Base-by-base conservation (phyloP, 345 rosid genomes). In the Kandelia obovata region DNA sequence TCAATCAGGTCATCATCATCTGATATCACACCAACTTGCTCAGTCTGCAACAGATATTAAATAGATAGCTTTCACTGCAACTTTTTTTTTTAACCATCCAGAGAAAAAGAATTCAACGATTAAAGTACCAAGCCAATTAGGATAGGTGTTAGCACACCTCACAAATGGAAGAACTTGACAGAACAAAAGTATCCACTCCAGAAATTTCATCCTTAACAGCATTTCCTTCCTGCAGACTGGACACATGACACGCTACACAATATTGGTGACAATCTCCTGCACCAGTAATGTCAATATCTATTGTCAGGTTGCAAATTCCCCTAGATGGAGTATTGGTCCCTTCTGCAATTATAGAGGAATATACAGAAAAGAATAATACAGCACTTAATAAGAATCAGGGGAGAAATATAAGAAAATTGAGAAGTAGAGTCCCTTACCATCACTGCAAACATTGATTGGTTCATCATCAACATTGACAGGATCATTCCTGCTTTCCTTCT, bases 11-110 rank as follows among this genome's bases (percentile, higher is more conserved):
- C 77, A 58, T 77, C 74, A 31, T 75, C 77, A 68, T 75, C 77
- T 26, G 66, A 75, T 62, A 68, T 64, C n/a, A 49, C 31, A 59
- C 27, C 70, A 51, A 62, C 64, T 61, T 47, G 52, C 67, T 67
- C 69, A 61, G 71, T 71, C 83, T 83, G 83, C 73, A 73, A 78
- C 67, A 69, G 27, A 75, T 27, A 71, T 60, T 61, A 62, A 68
- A 68, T 53, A 25, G 79, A 46, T 34, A 72, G 56, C 69, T 30
- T 68, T 20, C 28, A 39, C 23, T 13, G n/a, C 8, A 61, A 1
- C 28, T 11, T 17, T 49, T 6, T 64, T 64, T 10, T 34, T 20
- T 30, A 13, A 57, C 20, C 2, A 4, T 15, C 25, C 32, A 19
- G 1, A 20, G 1, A 64, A 46, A 58, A 5, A 27, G 46, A 61